These are phyloP conservation scores for Talaromyces marneffei DNA, from an alignment of 2,329 filamentous ascomycete species.

Conservation along the genomic window DNA sequence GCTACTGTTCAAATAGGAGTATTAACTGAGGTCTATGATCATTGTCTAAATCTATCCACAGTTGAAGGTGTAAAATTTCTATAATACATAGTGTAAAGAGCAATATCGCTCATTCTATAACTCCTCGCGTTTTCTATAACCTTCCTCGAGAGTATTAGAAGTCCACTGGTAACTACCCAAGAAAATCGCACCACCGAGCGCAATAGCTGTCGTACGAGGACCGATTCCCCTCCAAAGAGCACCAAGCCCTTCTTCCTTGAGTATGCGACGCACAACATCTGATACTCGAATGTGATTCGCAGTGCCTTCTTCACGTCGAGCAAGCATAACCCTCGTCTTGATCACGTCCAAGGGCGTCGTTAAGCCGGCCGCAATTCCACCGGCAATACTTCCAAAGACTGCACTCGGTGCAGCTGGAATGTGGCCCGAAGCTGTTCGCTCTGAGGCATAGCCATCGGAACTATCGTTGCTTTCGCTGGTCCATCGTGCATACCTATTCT, in stretches of 20 bases:
- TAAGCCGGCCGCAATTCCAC: conserved; percentile 75
- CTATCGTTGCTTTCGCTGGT: conserved; percentile 23
- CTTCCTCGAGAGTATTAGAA: conserved; percentile 62
- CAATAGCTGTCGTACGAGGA: conserved; percentile 90
- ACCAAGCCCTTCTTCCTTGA: conserved; percentile 42
- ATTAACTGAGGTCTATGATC: not conserved
- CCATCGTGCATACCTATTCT: conserved; percentile 46
- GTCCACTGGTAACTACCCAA: conserved; percentile 88
- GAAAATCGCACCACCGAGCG: conserved; percentile 88
- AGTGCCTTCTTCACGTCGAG: conserved; percentile 52
- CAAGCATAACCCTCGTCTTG: conserved; percentile 95
- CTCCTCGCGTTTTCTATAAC: conserved; percentile 6
- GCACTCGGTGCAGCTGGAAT: conserved; percentile 73
- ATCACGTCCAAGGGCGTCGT: conserved; percentile 94
- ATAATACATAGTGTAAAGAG: not conserved
- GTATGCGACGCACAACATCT: conserved; percentile 58
- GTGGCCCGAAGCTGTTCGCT: conserved; percentile 36
- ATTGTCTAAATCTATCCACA: not conserved
- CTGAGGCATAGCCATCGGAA: conserved; percentile 31
- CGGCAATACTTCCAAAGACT: conserved; percentile 74
- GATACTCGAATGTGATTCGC: conserved; percentile 37
- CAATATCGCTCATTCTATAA: not conserved
- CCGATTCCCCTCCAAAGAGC: conserved; percentile 53
- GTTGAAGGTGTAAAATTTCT: not conserved
- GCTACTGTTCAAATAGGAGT: not conserved